Evolutionary conservation across 805 yeast species (phyloP).

Genomic region (Blastobotrys robertii): DNA sequence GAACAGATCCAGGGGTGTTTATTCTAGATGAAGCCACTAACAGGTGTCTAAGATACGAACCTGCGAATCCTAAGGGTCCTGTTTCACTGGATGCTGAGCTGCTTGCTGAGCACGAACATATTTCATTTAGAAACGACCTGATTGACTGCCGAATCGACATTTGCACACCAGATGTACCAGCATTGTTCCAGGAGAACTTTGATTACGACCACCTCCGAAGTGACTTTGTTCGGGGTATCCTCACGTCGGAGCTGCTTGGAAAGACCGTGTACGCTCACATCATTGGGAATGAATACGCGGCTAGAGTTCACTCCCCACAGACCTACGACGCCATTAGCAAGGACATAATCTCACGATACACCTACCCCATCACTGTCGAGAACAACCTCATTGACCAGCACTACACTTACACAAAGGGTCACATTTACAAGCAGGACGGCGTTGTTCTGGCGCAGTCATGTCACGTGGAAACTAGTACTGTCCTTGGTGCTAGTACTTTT

Average conservation of each 20-base stretch:
- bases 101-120: conserved; percentile 50
- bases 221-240: conserved; percentile 85
- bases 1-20: conserved; percentile 74
- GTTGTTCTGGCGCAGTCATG: conserved; percentile 94
- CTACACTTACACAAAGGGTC: conserved; percentile 71
- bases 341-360: conserved; percentile 85
- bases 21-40: conserved; percentile 63
- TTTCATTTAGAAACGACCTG: conserved; percentile 78
- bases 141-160: conserved; percentile 96
- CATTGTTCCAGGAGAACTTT: conserved; percentile 90
- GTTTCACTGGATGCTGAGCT: conserved; percentile 77
- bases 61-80: conserved; percentile 43
- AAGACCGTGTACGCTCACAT: conserved; percentile 86
- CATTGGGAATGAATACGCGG: conserved; percentile 73
- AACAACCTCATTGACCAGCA: conserved; percentile 64
- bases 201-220: conserved; percentile 81
- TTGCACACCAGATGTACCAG: conserved; percentile 90
- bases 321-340: conserved; percentile 87
- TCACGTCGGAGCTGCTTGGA: conserved; percentile 81
- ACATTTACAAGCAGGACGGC: conserved; percentile 79
- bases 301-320: conserved; percentile 91
- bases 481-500: conserved; percentile 66
- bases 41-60: conserved; percentile 78
- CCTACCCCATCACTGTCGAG: conserved; percentile 87
- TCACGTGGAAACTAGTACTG: conserved; percentile 66